Evolutionary conservation across 1,284 basidiomycete species (phyloP).

Genomic region (Trichosporon inkin): DNA sequence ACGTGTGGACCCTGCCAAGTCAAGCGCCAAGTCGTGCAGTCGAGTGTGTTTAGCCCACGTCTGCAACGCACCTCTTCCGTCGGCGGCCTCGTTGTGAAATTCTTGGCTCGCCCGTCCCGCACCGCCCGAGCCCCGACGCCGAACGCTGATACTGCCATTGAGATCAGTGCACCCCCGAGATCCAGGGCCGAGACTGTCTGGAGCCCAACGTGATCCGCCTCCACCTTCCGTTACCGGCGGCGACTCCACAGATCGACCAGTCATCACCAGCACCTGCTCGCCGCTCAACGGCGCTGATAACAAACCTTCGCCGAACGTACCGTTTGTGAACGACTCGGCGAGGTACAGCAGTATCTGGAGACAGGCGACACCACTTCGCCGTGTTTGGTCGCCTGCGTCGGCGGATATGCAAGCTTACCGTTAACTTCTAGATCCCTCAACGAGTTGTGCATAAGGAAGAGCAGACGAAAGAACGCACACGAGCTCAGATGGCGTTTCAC

Average conservation of each 20-base stretch:
- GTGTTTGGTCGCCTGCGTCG: not conserved
- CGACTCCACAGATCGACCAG: not conserved
- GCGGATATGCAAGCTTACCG: not conserved
- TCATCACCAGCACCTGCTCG: not conserved
- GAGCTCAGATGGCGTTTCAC: conserved; percentile 45
- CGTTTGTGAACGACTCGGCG: not conserved
- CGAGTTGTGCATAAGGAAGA: not conserved
- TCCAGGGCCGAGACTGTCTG: not conserved
- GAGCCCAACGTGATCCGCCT: not conserved
- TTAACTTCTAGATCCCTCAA: not conserved
- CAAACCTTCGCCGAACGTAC: not conserved
- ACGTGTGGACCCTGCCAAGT: not conserved
- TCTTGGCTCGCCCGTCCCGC: not conserved
- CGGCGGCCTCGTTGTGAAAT: not conserved
- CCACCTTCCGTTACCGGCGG: not conserved
- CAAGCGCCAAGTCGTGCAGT: not conserved
- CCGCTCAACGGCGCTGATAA: not conserved
- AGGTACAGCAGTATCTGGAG: not conserved
- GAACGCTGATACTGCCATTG: not conserved
- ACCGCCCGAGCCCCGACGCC: not conserved
- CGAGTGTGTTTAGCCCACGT: not conserved
- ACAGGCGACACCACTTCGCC: not conserved
- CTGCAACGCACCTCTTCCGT: not conserved
- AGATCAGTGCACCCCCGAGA: not conserved
- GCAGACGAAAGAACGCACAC: not conserved